Evolutionary conservation across 225 moss, liverwort and hornwort species (phyloP), one percentile per base, ranked within the genome.

Genomic region (Ulota crispa): DNA sequence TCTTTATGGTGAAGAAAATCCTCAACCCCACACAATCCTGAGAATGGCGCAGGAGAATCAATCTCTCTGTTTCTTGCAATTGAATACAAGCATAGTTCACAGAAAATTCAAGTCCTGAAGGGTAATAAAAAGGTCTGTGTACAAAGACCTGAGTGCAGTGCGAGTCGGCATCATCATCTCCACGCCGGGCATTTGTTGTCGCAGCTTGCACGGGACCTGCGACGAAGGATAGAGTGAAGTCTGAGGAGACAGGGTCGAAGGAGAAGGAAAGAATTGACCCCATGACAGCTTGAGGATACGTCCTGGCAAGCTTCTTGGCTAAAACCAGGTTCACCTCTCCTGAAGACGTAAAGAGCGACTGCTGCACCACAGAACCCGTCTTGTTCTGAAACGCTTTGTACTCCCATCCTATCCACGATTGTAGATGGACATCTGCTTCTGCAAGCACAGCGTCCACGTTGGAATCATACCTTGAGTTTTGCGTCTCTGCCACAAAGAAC

Each of bases 331-430:
- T 92, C 60, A 95, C 82, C 55, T 90, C 69, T 57, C 94, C 95
- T 47, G 89, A 82, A 28, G 79, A 73, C 10, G 85, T 84, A 68
- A 95, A 95, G 63, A 95, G 70, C 21, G 94, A 94, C 65, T 93
- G 91, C 64, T 89, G 79, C 27, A 93, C 84, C 5, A 89, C 75
- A 21, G 95, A 95, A 54, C 95, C 95, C 4, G 95, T 95, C 82
- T 94, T 95, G 36, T 85, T 87, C 82, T 87, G 89, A 52, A 94
- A 95, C 7, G 91, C 95, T 77, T 95, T 95, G 70, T 94, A 95
- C 79, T 95, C 95, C 95, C 95, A 95, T 6, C 87, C 95, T n/a
- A 95, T 94, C 95, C 95, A 95, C 30, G 95, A 94, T 37, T 95
- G 94, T 20, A 81, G 79, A 76, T 95, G 83, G 9, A 75, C 81